Evolutionary conservation across 345 rosid genomes (phyloP).

Genomic region (Moricandia arvensis): DNA sequence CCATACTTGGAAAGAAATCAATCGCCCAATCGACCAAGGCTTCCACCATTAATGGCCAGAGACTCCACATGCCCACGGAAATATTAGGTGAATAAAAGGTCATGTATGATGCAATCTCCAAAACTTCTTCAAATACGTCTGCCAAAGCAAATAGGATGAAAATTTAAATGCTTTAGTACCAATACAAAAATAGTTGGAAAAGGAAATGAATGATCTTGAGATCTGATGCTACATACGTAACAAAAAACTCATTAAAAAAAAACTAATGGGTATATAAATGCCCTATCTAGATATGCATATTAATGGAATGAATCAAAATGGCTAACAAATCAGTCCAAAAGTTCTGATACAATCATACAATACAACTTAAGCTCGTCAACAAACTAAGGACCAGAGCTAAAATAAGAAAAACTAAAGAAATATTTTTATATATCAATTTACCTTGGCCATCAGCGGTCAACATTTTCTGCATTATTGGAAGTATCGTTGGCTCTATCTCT

Average conservation of each 20-base stretch:
- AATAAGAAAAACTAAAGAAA: background rate
- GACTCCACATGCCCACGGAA: constrained; percentile 41
- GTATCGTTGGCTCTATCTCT: background rate
- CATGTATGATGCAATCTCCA: constrained; percentile 96
- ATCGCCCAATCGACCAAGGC: constrained; percentile 97
- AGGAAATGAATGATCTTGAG: background rate
- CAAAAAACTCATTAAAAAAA: background rate
- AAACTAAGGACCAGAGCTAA: background rate
- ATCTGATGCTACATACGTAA: background rate
- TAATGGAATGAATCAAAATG: background rate
- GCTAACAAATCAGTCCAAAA: background rate
- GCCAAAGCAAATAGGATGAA: constrained; percentile 35
- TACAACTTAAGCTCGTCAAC: background rate
- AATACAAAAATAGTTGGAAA: background rate
- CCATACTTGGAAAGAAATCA: constrained; percentile 72
- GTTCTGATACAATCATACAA: background rate
- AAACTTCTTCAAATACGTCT: constrained; percentile 99
- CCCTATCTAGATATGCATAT: background rate
- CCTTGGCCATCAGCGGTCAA: background rate
- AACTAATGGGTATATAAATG: background rate
- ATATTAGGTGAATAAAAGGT: constrained; percentile 94
- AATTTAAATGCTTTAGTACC: constrained; percentile 10
- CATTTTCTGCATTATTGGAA: constrained; percentile 1
- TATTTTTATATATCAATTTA: background rate
- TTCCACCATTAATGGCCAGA: constrained; percentile 96